Conservation (phyloP, 345 rosid genomes). For the Arabidopsis arenosa region DNA sequence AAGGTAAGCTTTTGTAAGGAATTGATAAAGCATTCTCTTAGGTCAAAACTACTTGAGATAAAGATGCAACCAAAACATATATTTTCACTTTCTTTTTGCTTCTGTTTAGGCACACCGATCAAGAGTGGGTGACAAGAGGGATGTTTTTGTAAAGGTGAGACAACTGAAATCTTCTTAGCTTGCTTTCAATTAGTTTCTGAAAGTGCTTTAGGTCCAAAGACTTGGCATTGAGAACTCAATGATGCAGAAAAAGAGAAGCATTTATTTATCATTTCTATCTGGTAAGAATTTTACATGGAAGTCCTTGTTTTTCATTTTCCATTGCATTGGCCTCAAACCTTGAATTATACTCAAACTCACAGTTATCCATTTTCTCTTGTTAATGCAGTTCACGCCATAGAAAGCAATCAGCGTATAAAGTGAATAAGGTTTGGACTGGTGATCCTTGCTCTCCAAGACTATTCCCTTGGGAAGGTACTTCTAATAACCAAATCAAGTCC, state of each 20-base stretch:
- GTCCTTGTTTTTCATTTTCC: no score
- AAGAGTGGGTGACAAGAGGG: slow-evolving; percentile 70
- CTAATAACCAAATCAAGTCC: slow-evolving; percentile 47
- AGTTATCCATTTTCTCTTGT: background rate
- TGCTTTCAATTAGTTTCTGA: slow-evolving; percentile 34
- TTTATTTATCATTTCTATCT: no score
- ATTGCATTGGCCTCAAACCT: no score
- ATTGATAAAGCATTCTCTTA: no score
- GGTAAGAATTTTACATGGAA: no score
- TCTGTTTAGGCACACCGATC: slow-evolving; percentile 80
- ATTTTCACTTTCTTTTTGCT: background rate
- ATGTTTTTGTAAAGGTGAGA: slow-evolving; percentile 36
- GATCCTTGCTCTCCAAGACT: slow-evolving; percentile 63
- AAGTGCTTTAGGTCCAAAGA: slow-evolving; percentile 78
- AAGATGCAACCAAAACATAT: no score
- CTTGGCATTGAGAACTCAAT: slow-evolving; percentile 68
- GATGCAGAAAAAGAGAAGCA: no score
- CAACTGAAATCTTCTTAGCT: slow-evolving; percentile 20
- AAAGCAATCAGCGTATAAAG: slow-evolving; percentile 43
- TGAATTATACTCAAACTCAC: no score
- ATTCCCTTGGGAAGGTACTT: slow-evolving; percentile 53
- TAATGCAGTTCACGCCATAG: slow-evolving; percentile 47
- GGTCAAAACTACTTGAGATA: no score
- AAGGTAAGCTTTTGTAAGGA: no score
- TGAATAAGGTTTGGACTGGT: slow-evolving; percentile 56